Conservation (phyloP, 2,329 filamentous ascomycete species). For the Aspergillus jensenii region DNA sequence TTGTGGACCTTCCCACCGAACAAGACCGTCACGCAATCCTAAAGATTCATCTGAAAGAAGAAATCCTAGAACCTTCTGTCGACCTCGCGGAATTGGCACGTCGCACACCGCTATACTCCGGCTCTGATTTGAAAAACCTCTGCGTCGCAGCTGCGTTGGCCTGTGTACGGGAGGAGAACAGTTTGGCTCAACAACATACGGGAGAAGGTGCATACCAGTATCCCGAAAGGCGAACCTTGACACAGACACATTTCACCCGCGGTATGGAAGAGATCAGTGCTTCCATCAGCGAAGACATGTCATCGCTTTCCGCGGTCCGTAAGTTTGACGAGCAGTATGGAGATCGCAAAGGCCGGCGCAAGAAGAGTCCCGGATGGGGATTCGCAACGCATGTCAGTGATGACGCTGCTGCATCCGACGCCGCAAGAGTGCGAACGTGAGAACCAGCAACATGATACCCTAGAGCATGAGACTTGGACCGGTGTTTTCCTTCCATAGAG, state of each 20-base stretch:
- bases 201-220: slow-evolving; percentile 55
- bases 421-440: slow-evolving; percentile 42
- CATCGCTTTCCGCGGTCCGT: slow-evolving; percentile 76
- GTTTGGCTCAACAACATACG: slow-evolving; percentile 35
- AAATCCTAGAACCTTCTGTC: slow-evolving; percentile 43
- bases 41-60: slow-evolving; percentile 50
- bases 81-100: slow-evolving; percentile 44
- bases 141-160: slow-evolving; percentile 51
- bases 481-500: slow-evolving; percentile 2
- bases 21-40: slow-evolving; percentile 49
- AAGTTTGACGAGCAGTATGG: slow-evolving; percentile 97
- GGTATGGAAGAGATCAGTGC: slow-evolving; percentile 87
- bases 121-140: slow-evolving; percentile 54
- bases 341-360: slow-evolving; percentile 68
- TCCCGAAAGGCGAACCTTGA: slow-evolving; percentile 67
- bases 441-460: slow-evolving; percentile 14
- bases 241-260: slow-evolving; percentile 73
- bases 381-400: slow-evolving; percentile 44
- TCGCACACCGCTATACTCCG: slow-evolving; percentile 51
- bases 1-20: slow-evolving; percentile 50
- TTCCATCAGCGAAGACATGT: slow-evolving; percentile 93
- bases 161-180: slow-evolving; percentile 50
- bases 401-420: slow-evolving; percentile 32
- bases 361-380: slow-evolving; percentile 56
- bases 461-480: slow-evolving; percentile 3